Conservation (phyloP, 1,284 basidiomycete genomes). For the Trichosporon inkin region DNA sequence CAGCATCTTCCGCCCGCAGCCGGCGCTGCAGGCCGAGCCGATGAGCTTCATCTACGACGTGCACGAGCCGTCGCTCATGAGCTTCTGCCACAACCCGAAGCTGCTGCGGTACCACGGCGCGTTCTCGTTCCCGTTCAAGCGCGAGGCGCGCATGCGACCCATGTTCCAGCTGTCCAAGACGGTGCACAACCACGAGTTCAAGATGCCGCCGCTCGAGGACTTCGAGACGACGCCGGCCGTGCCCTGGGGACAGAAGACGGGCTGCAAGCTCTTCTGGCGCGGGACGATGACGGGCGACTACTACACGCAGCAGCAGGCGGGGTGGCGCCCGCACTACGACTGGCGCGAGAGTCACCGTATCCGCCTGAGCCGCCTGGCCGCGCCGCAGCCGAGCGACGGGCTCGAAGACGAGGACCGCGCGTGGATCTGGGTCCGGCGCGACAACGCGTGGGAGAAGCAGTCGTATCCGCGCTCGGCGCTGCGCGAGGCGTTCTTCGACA, state of each 20-base stretch:
- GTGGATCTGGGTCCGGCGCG: conserved; percentile 42
- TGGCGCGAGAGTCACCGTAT: conserved; percentile 49
- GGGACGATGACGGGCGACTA: conserved; percentile 50
- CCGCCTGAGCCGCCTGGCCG: conserved; percentile 39
- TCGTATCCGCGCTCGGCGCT: conserved; percentile 34
- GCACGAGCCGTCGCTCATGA: conserved; percentile 21
- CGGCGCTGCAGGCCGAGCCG: conserved; percentile 13
- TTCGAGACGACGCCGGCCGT: conserved; percentile 37
- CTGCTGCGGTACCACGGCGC: conserved; percentile 40
- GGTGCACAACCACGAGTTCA: conserved; percentile 40
- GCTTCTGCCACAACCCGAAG: conserved; percentile 41
- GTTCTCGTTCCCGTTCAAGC: conserved; percentile 38
- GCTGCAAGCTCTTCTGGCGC: conserved; percentile 51
- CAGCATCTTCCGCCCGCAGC: not conserved
- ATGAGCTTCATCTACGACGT: conserved; percentile 39
- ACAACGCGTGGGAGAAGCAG: conserved; percentile 34
- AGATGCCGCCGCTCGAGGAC: conserved; percentile 46
- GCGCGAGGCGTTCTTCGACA: conserved; percentile 48
- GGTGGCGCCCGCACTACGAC: conserved; percentile 27
- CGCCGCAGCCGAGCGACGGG: conserved; percentile 25
- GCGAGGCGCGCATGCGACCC: conserved; percentile 40
- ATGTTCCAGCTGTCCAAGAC: conserved; percentile 49
- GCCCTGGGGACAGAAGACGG: conserved; percentile 44
- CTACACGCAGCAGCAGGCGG: conserved; percentile 27
- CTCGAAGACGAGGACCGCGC: conserved; percentile 26